Conservation (phyloP, 2,329 filamentous ascomycete genomes). For the Diaporthe australafricana region DNA sequence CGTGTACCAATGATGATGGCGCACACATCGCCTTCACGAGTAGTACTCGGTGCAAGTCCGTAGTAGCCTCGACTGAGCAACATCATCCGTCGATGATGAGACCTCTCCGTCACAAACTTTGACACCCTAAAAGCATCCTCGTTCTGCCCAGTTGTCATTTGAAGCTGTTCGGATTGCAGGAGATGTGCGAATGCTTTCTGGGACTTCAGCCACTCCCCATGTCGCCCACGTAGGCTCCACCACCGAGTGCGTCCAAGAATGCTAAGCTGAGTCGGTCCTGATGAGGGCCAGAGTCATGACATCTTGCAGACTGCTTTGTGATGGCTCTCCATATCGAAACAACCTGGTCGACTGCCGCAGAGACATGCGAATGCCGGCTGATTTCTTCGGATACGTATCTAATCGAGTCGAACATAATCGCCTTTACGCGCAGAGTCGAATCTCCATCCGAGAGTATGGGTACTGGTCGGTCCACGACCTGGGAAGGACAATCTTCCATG, state of each 20-base stretch:
- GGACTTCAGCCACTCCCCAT: neutral
- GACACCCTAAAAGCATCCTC: too few relatives aligned
- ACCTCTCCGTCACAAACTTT: neutral
- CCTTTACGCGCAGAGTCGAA: neutral
- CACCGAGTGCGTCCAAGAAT: neutral
- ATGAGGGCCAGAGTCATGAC: conserved; percentile 3
- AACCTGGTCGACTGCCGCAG: neutral
- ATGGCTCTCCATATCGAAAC: neutral
- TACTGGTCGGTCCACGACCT: too few relatives aligned
- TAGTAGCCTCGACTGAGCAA: conserved; percentile 34
- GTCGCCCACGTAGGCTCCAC: too few relatives aligned
- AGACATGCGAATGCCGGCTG: neutral
- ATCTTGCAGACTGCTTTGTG: neutral
- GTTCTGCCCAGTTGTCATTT: neutral
- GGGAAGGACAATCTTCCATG: too few relatives aligned
- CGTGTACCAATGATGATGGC: conserved; percentile 14
- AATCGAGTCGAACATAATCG: neutral
- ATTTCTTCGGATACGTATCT: neutral
- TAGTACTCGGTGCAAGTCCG: conserved; percentile 39
- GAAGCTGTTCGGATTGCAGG: neutral
- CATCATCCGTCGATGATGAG: neutral
- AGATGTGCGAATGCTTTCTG: neutral
- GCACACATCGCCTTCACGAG: conserved; percentile 17
- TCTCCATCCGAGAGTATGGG: neutral
- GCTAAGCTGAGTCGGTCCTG: neutral